A percentile compares a stretch with the other conserved stretches of the same genome.
phyloP scores from a whole-genome alignment of 202 grass and related monocot genomes.

The Elaeis oleifera region DNA sequence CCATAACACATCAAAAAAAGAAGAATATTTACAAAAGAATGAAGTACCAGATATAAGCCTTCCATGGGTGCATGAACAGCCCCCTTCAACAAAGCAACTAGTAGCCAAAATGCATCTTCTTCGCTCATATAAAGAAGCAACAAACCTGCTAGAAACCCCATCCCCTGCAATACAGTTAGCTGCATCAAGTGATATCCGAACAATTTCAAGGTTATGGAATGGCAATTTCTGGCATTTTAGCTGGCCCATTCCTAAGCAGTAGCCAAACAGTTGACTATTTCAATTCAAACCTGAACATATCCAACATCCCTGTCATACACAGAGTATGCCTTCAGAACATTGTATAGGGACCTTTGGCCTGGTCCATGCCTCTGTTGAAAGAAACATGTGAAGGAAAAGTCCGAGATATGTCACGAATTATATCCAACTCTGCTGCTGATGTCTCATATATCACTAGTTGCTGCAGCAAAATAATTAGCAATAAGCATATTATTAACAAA shows the following conservation, averaged over 20 bases:
- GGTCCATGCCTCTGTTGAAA: constrained; percentile 96
- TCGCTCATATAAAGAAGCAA: constrained; percentile 98
- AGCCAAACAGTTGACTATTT: neutral
- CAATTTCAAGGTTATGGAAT: too few relatives aligned
- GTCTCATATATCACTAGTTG: constrained; percentile 94
- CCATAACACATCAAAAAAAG: neutral
- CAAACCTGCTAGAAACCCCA: constrained; percentile 90
- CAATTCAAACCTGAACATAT: constrained; percentile 88
- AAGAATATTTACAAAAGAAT: constrained; percentile 8
- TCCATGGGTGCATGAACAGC: constrained; percentile 96
- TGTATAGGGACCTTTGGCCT: constrained; percentile 90
- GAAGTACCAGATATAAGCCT: constrained; percentile 87
- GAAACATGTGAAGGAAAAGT: constrained; percentile 97
- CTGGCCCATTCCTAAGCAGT: too few relatives aligned
- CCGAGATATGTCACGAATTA: constrained; percentile 95
- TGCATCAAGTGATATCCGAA: too few relatives aligned
- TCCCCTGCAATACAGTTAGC: constrained; percentile 41
- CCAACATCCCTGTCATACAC: constrained; percentile 95
- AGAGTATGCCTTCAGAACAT: constrained; percentile 93
- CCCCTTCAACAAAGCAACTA: constrained; percentile 93
- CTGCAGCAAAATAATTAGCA: constrained; percentile 31
- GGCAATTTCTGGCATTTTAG: too few relatives aligned
- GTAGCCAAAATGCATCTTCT: constrained; percentile 93
- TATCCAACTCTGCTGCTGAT: constrained; percentile 88
- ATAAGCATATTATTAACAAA: constrained; percentile 2